A percentile compares a stretch with the other conserved stretches of the same genome.
Evolutionary conservation across 495 filamentous ascomycete genomes (phyloP).

Genomic region (Aspergillus steynii): DNA sequence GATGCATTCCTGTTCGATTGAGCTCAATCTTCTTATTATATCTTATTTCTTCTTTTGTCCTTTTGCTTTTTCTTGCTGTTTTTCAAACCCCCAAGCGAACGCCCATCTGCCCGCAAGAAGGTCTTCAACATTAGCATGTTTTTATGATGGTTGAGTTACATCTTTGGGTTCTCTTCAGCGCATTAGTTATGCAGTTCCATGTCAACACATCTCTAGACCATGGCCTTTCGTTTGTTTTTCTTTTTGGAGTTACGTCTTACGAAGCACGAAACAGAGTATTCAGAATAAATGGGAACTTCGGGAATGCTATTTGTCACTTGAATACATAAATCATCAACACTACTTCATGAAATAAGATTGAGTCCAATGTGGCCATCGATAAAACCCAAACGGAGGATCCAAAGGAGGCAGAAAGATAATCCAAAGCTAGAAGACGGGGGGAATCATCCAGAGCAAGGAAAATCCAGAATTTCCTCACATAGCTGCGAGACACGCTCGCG

Average conservation of each 20-base stretch:
- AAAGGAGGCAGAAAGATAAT: background rate
- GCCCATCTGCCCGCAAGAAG: too few relatives aligned
- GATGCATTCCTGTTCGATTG: background rate
- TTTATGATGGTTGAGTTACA: too few relatives aligned
- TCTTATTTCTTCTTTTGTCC: too few relatives aligned
- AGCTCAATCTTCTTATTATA: background rate
- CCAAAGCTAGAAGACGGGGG: too few relatives aligned
- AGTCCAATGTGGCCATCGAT: background rate
- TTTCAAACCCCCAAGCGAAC: too few relatives aligned
- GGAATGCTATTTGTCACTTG: slow-evolving; percentile 11
- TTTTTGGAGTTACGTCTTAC: background rate
- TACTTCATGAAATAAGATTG: slow-evolving; percentile 2
- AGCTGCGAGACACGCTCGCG: background rate
- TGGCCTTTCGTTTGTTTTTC: too few relatives aligned
- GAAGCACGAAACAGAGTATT: background rate
- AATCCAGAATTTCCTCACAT: background rate
- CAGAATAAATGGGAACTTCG: background rate
- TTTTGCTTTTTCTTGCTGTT: too few relatives aligned
- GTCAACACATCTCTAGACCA: too few relatives aligned
- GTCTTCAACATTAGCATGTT: too few relatives aligned
- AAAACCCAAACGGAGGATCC: background rate
- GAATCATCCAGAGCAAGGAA: background rate
- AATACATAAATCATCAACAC: slow-evolving; percentile 18
- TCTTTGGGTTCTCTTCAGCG: too few relatives aligned
- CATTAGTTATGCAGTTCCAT: too few relatives aligned